Conservation (phyloP, 768 basidiomycete genomes). For the Lactifluus subvellereus region DNA sequence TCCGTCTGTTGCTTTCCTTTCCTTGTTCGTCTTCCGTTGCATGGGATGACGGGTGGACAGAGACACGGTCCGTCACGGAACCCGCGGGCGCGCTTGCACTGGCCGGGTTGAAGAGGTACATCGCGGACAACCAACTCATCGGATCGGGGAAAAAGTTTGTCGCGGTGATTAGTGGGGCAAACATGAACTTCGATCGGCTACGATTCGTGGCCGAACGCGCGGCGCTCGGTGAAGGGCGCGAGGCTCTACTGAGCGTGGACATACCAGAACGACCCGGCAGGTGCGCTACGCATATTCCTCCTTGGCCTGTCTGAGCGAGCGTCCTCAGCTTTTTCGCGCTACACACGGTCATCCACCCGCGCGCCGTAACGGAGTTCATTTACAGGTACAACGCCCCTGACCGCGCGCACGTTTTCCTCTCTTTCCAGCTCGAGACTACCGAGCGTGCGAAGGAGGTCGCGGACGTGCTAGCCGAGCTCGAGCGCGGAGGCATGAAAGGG, state of each 20-base stretch:
- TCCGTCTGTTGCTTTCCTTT: background rate
- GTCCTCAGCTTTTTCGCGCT: conserved; percentile 72
- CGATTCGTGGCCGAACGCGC: conserved; percentile 99
- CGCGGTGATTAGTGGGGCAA: conserved; percentile 89
- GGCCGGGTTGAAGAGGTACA: conserved; percentile 87
- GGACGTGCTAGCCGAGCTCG: conserved; percentile 57
- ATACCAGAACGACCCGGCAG: conserved; percentile 91
- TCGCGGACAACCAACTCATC: conserved; percentile 71
- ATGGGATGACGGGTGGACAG: conserved; percentile 35
- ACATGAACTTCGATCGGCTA: conserved; percentile 97
- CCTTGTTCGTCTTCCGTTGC: background rate
- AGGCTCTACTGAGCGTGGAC: conserved; percentile 90
- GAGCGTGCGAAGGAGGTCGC: conserved; percentile 54
- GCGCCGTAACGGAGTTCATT: conserved; percentile 91
- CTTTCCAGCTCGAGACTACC: conserved; percentile 73
- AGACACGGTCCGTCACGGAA: conserved; percentile 94
- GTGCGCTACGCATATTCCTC: conserved; percentile 37
- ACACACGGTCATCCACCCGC: conserved; percentile 82
- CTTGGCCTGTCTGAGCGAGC: background rate
- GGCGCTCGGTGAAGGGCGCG: conserved; percentile 91
- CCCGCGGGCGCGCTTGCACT: conserved; percentile 92
- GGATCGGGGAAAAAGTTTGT: conserved; percentile 86
- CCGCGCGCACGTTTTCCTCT: conserved; percentile 81
- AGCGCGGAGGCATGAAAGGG: conserved; percentile 68
- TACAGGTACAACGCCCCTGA: conserved; percentile 80